Evolutionary conservation across 139 green algal genomes (phyloP).

Genomic region (Dunaliella primolecta): DNA sequence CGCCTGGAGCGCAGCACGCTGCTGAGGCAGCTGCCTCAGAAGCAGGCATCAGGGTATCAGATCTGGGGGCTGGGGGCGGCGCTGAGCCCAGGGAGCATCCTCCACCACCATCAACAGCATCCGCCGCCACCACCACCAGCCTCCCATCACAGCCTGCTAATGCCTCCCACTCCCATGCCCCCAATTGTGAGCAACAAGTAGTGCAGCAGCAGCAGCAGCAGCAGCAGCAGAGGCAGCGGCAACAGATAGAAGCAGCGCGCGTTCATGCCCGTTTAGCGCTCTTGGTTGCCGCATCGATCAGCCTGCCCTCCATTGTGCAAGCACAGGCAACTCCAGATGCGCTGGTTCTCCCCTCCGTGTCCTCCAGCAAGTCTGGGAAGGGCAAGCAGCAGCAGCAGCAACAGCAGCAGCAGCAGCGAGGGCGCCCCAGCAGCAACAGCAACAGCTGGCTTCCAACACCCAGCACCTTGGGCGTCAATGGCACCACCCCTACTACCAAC

Average conservation of each 20-base stretch:
- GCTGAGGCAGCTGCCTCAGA: no score
- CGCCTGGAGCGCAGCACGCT: not conserved
- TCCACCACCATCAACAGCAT: not conserved
- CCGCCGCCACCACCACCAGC: not conserved
- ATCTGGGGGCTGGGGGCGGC: no score
- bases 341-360: not conserved
- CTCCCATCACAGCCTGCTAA: not conserved
- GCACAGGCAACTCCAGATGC: not conserved
- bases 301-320: not conserved
- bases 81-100: not conserved
- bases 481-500: not conserved
- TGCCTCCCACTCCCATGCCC: not conserved
- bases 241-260: not conserved
- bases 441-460: no score
- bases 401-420: not conserved
- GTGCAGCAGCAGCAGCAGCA: not conserved
- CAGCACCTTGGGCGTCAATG: no score
- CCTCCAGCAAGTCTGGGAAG: not conserved
- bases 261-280: not conserved
- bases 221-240: not conserved
- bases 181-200: not conserved
- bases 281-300: not conserved
- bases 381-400: not conserved
- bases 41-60: no score
- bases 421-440: not conserved